Conservation (phyloP, 108 stramenopile genomes). For the Nitzschia putrida region DNA sequence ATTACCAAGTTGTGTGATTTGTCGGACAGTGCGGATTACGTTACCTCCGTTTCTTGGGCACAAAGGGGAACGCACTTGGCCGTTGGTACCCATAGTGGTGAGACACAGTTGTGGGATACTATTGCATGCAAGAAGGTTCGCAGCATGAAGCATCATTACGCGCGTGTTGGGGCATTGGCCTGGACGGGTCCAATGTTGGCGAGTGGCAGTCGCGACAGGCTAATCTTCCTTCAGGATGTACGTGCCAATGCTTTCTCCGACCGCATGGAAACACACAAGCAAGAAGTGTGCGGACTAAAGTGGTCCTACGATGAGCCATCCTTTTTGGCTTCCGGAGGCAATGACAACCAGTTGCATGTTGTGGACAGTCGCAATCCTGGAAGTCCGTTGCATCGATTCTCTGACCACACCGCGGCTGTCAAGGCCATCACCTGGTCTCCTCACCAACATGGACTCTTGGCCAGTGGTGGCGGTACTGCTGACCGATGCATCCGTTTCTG, state of each 20-base stretch:
- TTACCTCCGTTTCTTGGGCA: slow-evolving; percentile 94
- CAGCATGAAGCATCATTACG: slow-evolving; percentile 84
- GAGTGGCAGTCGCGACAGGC: slow-evolving; percentile 90
- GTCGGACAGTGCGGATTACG: slow-evolving; percentile 54
- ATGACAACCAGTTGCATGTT: slow-evolving; percentile 97
- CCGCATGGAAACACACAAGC: slow-evolving; percentile 84
- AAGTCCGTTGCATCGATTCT: slow-evolving; percentile 66
- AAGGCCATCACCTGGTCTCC: slow-evolving; percentile 99
- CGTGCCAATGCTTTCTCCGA: slow-evolving; percentile 33
- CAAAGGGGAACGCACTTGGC: slow-evolving; percentile 90
- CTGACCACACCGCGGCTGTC: slow-evolving; percentile 97
- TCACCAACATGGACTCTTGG: slow-evolving; percentile 95
- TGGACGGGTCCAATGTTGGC: slow-evolving; percentile 90
- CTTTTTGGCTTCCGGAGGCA: slow-evolving; percentile 93
- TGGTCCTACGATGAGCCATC: slow-evolving; percentile 94
- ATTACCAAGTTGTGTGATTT: slow-evolving; percentile 91
- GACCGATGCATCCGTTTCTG: slow-evolving; percentile 98
- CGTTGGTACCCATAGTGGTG: slow-evolving; percentile 86
- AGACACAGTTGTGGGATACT: slow-evolving; percentile 94
- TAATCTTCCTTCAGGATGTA: slow-evolving; percentile 90
- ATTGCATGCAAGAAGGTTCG: slow-evolving; percentile 78
- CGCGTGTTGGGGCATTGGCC: slow-evolving; percentile 88
- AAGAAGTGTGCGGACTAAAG: slow-evolving; percentile 97
- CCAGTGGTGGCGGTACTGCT: slow-evolving; percentile 97
- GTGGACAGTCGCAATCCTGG: slow-evolving; percentile 88